Base-by-base conservation (phyloP, 768 basidiomycete genomes). In the Boletus sensibilis region DNA sequence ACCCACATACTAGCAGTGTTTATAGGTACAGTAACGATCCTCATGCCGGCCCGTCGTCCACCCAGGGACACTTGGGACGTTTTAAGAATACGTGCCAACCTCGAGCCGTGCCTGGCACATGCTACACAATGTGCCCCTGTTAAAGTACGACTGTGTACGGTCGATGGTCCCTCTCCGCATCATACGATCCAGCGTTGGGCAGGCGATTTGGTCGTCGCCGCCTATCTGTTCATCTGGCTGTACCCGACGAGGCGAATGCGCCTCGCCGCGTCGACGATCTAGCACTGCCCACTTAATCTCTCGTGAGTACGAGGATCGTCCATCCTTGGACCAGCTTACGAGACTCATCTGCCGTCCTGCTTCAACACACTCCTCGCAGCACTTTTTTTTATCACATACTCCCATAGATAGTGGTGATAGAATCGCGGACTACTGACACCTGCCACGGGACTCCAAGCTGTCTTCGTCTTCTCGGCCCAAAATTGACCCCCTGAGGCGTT, bases 351-450 rank as follows among this genome's bases (percentile, higher is more conserved):
- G 37, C 51, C 37, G 33, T 41, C 47, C 42, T 21, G 37, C 40
- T 46, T 31, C 5, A 41, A 45, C 45, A 29, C 16, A 41, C 44
- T 25, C 37, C 33, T 46, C 12, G 25, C 25, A 48, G 34, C 35
- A 39, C 50, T 48, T 45, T 40, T 47, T 59, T 52, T 58, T 59
- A 54, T 65, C 53, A 38, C 52, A 41, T 20, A 21, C 48, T 54
- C 50, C 51, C 54, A 60, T 49, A 58, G 52, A 57, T 58, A 20
- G 53, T 48, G 31, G 23, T 44, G 58, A 65, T 59, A 68, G 63
- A 67, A 65, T 48, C 58, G 16, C 51, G 33, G 43, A 46, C 29
- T 38, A 37, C 41, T 55, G 40, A 47, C 63, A 51, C 52, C 41
- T 51, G 43, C 40, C 58, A 41, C 37, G 8, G 29, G 20, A 21